Evolutionary conservation across 441 rosid genomes (phyloP).

Genomic region (Adansonia madagascariensis): DNA sequence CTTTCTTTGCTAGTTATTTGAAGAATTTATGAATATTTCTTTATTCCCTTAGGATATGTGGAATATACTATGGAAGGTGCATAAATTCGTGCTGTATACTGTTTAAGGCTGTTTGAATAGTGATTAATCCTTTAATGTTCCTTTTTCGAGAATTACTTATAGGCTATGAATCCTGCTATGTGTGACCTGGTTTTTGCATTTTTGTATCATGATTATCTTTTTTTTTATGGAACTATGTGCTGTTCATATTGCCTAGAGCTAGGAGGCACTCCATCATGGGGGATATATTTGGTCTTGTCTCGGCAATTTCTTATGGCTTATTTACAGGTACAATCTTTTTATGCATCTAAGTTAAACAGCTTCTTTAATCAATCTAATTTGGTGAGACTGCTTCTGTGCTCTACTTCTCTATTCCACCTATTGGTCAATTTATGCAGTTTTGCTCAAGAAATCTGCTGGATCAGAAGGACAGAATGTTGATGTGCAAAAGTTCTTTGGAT

Average conservation of each 20-base stretch:
- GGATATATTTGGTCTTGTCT: slow-evolving; percentile 56
- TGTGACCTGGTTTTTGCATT: background rate
- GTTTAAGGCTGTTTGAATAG: background rate
- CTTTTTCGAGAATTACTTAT: background rate
- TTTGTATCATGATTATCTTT: background rate
- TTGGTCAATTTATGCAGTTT: slow-evolving; percentile 43
- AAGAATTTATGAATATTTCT: background rate
- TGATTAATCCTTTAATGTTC: background rate
- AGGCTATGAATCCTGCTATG: background rate
- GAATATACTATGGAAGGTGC: background rate
- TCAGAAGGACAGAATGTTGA: slow-evolving; percentile 56
- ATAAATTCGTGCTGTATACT: background rate
- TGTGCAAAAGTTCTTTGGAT: slow-evolving; percentile 61
- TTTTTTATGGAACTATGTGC: slow-evolving; percentile 13
- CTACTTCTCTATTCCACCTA: background rate
- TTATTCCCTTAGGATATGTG: background rate
- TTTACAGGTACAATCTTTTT: slow-evolving; percentile 50
- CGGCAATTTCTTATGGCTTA: slow-evolving; percentile 57
- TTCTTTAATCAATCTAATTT: background rate
- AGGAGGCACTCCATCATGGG: slow-evolving; percentile 53
- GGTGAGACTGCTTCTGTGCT: slow-evolving; percentile 12
- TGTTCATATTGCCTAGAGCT: slow-evolving; percentile 37
- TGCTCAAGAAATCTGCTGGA: slow-evolving; percentile 61
- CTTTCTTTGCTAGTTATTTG: background rate
- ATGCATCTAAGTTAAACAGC: slow-evolving; percentile 9